A percentile compares a stretch with the other conserved stretches of the same genome.
These are phyloP conservation scores for Sutorius australiensis DNA, from an alignment of 768 basidiomycete genomes.

Conservation along the genomic window DNA sequence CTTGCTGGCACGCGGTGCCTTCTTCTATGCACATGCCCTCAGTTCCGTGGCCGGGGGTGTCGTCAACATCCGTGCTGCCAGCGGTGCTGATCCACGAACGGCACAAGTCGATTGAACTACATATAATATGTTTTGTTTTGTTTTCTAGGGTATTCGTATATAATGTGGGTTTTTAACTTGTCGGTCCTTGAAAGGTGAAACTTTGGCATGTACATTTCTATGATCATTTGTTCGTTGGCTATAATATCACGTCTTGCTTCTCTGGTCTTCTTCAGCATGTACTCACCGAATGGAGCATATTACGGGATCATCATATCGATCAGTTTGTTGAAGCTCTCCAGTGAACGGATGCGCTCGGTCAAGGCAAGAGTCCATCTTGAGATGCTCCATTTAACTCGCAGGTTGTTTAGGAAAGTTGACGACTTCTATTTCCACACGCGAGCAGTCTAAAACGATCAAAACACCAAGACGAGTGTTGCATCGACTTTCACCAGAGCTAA, in stretches of 20 bases:
- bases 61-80: conserved; percentile 34
- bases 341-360: background rate
- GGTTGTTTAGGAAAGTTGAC: too few species aligned
- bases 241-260: background rate
- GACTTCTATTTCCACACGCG: too few species aligned
- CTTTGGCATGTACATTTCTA: background rate
- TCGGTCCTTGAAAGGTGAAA: background rate
- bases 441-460: too few species aligned
- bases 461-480: conserved; percentile 44
- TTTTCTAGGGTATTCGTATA: background rate
- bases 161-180: background rate
- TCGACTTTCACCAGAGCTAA: conserved; percentile 46
- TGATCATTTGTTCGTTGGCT: background rate
- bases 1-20: conserved; percentile 34
- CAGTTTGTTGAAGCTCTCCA: too few species aligned
- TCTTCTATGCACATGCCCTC: conserved; percentile 42
- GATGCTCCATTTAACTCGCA: background rate
- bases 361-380: background rate
- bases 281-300: background rate
- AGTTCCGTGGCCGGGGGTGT: conserved; percentile 42
- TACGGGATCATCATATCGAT: too few species aligned
- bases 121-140: too few species aligned
- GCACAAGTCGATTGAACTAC: too few species aligned
- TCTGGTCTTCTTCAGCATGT: background rate
- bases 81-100: too few species aligned